Conservation (phyloP, 495 filamentous ascomycete genomes). For the Xanthoparmelia taractica region DNA sequence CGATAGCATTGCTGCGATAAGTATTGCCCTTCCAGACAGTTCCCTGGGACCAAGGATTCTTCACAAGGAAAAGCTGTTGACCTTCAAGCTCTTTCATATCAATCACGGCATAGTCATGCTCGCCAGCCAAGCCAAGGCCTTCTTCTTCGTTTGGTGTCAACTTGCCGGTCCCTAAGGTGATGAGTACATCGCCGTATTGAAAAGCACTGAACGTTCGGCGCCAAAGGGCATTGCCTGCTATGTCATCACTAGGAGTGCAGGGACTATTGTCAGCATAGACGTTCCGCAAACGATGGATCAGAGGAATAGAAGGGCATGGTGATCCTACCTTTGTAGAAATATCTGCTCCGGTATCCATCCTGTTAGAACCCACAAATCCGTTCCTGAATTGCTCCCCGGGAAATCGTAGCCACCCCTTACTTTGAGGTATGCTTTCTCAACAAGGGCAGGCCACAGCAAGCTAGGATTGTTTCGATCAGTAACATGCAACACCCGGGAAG, state of each 20-base stretch:
- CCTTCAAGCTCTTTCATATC: conserved; percentile 62
- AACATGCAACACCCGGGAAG: conserved; percentile 69
- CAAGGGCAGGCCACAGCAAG: conserved; percentile 82
- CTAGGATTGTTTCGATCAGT: conserved; percentile 71
- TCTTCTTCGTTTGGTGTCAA: conserved; percentile 65
- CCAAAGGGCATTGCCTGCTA: conserved; percentile 71
- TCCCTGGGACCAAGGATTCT: conserved; percentile 92
- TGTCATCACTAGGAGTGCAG: conserved; percentile 48
- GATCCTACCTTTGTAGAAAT: conserved; percentile 61
- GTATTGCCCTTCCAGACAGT: conserved; percentile 53
- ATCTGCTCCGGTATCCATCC: conserved; percentile 97
- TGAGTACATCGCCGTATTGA: conserved; percentile 68
- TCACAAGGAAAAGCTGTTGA: conserved; percentile 65
- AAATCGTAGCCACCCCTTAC: conserved; percentile 95
- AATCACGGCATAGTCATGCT: conserved; percentile 92
- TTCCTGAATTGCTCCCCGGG: conserved; percentile 95
- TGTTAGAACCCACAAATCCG: conserved; percentile 81
- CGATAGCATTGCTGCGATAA: conserved; percentile 19
- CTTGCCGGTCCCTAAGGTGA: conserved; percentile 85
- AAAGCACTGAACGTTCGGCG: conserved; percentile 65
- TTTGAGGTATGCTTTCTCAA: conserved; percentile 98
- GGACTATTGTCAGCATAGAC: not conserved
- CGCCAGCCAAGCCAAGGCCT: conserved; percentile 69
- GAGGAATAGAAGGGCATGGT: not conserved
- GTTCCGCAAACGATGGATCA: not conserved